Percentiles rank a stretch among this genome's conserved stretches.
These are phyloP conservation scores for Vigna mungo DNA, from an alignment of 306 rosid genomes.

Conservation along the genomic window DNA sequence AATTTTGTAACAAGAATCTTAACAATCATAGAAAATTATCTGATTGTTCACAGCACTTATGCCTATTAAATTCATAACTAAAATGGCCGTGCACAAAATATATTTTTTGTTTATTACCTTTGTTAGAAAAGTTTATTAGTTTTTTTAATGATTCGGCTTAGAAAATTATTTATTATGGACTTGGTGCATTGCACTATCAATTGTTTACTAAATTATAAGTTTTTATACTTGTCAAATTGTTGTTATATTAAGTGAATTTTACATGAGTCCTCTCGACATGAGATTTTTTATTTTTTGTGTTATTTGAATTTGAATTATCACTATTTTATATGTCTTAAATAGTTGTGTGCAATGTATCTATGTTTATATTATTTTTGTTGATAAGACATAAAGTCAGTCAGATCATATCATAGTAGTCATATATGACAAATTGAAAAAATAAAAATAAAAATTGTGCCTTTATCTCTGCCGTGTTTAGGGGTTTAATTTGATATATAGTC, in stretches of 20 bases:
- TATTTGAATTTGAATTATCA: not conserved
- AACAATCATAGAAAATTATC: too few relatives aligned
- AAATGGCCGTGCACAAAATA: not conserved
- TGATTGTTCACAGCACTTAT: not conserved
- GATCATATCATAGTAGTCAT: not conserved
- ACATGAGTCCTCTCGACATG: not conserved
- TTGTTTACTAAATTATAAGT: too few relatives aligned
- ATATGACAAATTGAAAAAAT: slow-evolving; percentile 9
- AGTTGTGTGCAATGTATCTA: slow-evolving; percentile 22
- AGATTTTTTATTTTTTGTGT: not conserved
- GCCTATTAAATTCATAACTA: not conserved
- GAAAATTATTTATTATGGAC: too few relatives aligned
- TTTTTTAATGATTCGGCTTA: too few relatives aligned
- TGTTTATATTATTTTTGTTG: not conserved
- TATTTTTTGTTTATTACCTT: too few relatives aligned
- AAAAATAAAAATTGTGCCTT: slow-evolving; percentile 34
- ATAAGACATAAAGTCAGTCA: slow-evolving; percentile 29
- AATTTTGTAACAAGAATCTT: too few relatives aligned
- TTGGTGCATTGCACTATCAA: not conserved
- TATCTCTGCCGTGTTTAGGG: slow-evolving; percentile 49
- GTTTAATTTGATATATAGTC: slow-evolving; percentile 11
- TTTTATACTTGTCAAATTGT: not conserved
- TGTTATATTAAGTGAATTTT: not conserved
- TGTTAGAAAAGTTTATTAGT: too few relatives aligned
- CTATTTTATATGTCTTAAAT: not conserved